phyloP scores from a whole-genome alignment of 495 filamentous ascomycete genomes.

The Darksidea phi region DNA sequence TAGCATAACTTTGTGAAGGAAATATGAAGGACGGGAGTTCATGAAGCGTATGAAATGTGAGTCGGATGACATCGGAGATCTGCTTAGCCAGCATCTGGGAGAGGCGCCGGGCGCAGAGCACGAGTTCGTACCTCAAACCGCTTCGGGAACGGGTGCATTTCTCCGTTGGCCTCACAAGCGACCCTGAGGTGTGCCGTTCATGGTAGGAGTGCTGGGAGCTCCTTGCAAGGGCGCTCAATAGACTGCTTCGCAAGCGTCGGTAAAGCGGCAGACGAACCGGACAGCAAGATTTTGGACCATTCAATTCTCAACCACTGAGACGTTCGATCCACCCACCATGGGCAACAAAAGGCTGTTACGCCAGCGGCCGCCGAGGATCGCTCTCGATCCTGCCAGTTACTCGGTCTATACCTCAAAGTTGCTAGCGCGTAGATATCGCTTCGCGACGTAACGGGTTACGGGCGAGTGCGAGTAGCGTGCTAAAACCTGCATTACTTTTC shows the following conservation, averaged over 20 bases:
- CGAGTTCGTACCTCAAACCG: conserved; percentile 12
- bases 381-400: conserved; percentile 26
- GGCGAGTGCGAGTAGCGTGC: conserved; percentile 30
- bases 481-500: conserved; percentile 31
- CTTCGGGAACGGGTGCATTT: conserved; percentile 30
- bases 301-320: conserved; percentile 20
- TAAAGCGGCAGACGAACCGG: conserved; percentile 34
- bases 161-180: conserved; percentile 29
- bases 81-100: conserved; percentile 12
- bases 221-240: conserved; percentile 19
- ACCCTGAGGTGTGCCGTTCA: conserved; percentile 24
- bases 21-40: conserved; percentile 6
- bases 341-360: conserved; percentile 9
- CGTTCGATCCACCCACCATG: conserved; percentile 19
- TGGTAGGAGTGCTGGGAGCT: conserved; percentile 5
- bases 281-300: neutral
- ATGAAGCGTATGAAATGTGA: conserved; percentile 8
- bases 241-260: conserved; percentile 18
- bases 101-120: conserved; percentile 14
- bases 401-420: conserved; percentile 19
- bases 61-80: conserved; percentile 10
- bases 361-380: conserved; percentile 16
- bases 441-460: conserved; percentile 21
- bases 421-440: conserved; percentile 20
- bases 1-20: conserved; percentile 31